These are phyloP conservation scores for Pulveroboletus frians DNA, from an alignment of 768 basidiomycete genomes.

Conservation along the genomic window DNA sequence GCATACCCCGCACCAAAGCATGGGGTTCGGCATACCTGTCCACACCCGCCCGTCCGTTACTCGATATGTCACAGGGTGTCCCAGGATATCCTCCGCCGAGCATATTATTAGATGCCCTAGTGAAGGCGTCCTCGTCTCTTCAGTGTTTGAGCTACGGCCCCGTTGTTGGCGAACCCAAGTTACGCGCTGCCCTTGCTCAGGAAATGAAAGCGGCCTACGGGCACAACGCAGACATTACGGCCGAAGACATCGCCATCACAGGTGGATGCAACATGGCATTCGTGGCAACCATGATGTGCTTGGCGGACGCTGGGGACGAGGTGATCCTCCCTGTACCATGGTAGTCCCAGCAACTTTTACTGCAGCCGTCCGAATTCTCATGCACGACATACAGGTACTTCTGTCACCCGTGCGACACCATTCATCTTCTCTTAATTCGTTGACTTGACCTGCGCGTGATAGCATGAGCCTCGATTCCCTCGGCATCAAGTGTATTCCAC, in stretches of 20 bases:
- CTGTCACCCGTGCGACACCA: conserved; percentile 46
- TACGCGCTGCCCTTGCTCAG: conserved; percentile 48
- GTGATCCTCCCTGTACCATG: conserved; percentile 70
- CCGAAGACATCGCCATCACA: conserved; percentile 61
- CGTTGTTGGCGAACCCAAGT: conserved; percentile 50
- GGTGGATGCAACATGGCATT: conserved; percentile 75
- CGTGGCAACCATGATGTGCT: conserved; percentile 50
- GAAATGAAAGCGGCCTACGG: conserved; percentile 65
- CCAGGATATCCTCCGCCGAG: conserved; percentile 62
- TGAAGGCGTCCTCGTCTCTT: conserved; percentile 38
- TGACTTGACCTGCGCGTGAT: neutral
- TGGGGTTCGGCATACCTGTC: conserved; percentile 47
- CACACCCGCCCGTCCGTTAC: conserved; percentile 42
- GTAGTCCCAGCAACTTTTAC: conserved; percentile 29
- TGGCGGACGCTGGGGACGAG: conserved; percentile 69
- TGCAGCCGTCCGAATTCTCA: neutral
- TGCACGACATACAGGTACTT: conserved; percentile 47
- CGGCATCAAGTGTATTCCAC: conserved; percentile 51
- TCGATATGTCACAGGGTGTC: conserved; percentile 75
- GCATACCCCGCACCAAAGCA: conserved; percentile 54
- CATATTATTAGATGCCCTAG: conserved; percentile 45
- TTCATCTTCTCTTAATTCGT: neutral
- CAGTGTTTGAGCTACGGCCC: conserved; percentile 50
- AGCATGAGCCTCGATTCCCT: conserved; percentile 69
- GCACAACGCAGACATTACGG: conserved; percentile 38